Percentiles rank a stretch among this genome's conserved stretches.
phyloP scores from a whole-genome alignment of 1,284 basidiomycete species.

The Boletus nobilissimus region DNA sequence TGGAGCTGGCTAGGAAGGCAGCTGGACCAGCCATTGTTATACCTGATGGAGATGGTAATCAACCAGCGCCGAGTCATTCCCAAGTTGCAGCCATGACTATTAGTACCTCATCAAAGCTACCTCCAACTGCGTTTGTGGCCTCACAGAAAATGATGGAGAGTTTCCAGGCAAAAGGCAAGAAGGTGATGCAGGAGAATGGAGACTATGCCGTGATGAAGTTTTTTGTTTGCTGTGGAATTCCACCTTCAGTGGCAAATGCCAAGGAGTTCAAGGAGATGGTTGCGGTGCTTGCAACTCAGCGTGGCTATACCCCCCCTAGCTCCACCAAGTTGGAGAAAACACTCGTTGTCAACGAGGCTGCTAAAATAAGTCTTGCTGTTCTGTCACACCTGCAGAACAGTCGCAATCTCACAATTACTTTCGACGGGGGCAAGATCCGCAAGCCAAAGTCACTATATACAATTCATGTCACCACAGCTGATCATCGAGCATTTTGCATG shows the following conservation, averaged over 20 bases:
- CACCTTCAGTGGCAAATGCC: not conserved
- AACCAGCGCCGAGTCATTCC: no score
- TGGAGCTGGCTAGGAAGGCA: no score
- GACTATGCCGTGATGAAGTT: not conserved
- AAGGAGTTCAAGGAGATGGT: not conserved
- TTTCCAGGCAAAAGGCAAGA: not conserved
- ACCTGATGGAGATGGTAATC: no score
- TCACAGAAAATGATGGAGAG: not conserved
- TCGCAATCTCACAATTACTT: not conserved
- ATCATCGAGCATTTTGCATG: not conserved
- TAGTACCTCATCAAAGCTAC: no score
- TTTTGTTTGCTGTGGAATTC: not conserved
- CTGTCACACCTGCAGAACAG: not conserved
- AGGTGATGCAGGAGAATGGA: not conserved
- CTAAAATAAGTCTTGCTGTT: not conserved
- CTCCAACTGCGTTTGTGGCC: no score
- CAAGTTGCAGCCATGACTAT: no score
- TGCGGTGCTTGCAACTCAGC: not conserved
- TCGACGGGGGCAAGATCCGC: not conserved
- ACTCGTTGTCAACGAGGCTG: not conserved
- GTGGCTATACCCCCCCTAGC: not conserved
- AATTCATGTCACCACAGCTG: not conserved
- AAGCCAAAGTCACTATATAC: not conserved
- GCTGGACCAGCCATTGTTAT: no score
- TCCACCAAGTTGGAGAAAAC: not conserved